Evolutionary conservation across 2,329 filamentous ascomycete genomes (phyloP).

Genomic region (Sporothrix variecibatus): DNA sequence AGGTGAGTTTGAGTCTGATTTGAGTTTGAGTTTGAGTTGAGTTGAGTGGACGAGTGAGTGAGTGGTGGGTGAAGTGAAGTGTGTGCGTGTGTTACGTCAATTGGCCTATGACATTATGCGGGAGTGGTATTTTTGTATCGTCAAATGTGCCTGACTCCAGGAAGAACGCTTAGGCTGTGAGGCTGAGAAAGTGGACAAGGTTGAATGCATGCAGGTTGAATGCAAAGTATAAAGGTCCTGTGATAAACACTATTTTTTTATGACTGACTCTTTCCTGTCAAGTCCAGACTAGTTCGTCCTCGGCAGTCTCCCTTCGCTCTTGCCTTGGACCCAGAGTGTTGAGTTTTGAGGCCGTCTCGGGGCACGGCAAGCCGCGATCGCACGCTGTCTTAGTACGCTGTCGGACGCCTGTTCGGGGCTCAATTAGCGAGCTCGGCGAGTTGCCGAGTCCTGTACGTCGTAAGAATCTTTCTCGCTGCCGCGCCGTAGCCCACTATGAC

Average conservation of each 20-base stretch:
- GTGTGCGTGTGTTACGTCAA: neutral
- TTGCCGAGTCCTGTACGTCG: no score
- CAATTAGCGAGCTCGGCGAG: neutral
- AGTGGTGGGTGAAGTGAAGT: neutral
- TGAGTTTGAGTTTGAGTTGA: neutral
- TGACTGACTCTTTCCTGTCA: neutral
- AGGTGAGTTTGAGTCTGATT: neutral
- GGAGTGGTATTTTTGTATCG: neutral
- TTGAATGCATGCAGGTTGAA: no score
- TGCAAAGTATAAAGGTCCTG: neutral
- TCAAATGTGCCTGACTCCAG: no score
- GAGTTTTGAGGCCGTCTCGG: neutral
- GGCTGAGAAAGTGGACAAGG: no score
- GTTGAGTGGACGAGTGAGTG: neutral
- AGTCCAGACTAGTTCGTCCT: neutral
- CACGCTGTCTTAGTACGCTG: neutral
- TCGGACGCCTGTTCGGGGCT: neutral
- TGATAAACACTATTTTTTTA: neutral
- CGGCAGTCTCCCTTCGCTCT: neutral
- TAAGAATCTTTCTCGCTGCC: neutral
- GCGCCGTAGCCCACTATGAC: no score
- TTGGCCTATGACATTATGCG: neutral
- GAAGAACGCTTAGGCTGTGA: neutral
- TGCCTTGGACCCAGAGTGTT: neutral
- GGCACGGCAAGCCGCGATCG: conserved; percentile 3